Percentiles rank a stretch among this genome's conserved stretches.
These are phyloP conservation scores for Naganishia sp. DNA, from an alignment of 1,284 basidiomycete species.

Conservation along the genomic window DNA sequence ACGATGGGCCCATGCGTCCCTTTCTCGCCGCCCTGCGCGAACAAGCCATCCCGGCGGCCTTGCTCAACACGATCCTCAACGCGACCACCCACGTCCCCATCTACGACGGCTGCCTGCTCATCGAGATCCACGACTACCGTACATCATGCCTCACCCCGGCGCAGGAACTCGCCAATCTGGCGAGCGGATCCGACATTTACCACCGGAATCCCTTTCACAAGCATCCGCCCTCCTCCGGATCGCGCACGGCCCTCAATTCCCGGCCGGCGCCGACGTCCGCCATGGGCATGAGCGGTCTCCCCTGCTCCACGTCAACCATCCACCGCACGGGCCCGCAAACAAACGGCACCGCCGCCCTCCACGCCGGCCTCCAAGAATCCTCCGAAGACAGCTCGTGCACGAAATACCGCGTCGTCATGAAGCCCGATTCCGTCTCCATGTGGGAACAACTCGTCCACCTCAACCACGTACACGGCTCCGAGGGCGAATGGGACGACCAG, in stretches of 20 bases:
- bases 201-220: slow-evolving; percentile 18
- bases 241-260: slow-evolving; percentile 1
- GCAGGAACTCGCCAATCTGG: slow-evolving; percentile 28
- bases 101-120: slow-evolving; percentile 54
- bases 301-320: slow-evolving; percentile 7
- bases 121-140: slow-evolving; percentile 54
- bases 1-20: slow-evolving; percentile 54
- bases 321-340: slow-evolving; percentile 20
- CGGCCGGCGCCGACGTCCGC: slow-evolving; percentile 20
- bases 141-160: slow-evolving; percentile 26
- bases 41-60: slow-evolving; percentile 51
- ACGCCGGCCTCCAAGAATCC: slow-evolving; percentile 3
- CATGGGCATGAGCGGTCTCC: slow-evolving; percentile 18
- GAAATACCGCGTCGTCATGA: slow-evolving; percentile 51
- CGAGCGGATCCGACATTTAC: slow-evolving; percentile 24
- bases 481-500: slow-evolving; percentile 48
- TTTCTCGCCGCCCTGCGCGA: slow-evolving; percentile 53
- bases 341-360: slow-evolving; percentile 5
- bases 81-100: slow-evolving; percentile 48
- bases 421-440: slow-evolving; percentile 51
- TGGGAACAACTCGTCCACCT: slow-evolving; percentile 48
- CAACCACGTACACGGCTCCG: slow-evolving; percentile 48
- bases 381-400: slow-evolving; percentile 39
- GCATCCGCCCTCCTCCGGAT: neutral
- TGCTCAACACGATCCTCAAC: slow-evolving; percentile 53